Evolutionary conservation across 495 filamentous ascomycete genomes (phyloP).

Genomic region (Xylaria scruposa): DNA sequence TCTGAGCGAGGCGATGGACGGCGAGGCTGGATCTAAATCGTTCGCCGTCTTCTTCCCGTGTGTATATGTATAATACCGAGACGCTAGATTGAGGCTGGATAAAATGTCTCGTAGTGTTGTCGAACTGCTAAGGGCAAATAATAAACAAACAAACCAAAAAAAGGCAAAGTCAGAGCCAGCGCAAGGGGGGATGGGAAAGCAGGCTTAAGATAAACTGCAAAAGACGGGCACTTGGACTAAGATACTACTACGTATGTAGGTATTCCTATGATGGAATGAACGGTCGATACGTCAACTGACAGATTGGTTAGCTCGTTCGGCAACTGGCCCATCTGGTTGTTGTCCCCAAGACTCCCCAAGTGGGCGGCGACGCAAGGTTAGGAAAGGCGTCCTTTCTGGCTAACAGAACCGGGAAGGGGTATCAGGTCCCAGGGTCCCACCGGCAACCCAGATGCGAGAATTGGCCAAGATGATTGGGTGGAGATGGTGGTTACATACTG

Average conservation of each 20-base stretch:
- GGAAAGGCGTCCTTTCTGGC: slow-evolving; percentile 21
- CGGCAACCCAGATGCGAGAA: slow-evolving; percentile 20
- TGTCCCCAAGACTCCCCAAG: slow-evolving; percentile 22
- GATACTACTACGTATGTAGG: background rate
- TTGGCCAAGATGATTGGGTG: slow-evolving; percentile 19
- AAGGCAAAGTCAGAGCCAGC: background rate
- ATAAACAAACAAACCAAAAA: background rate
- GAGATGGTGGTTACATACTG: slow-evolving; percentile 11
- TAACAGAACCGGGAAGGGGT: slow-evolving; percentile 18
- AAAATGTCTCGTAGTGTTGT: background rate
- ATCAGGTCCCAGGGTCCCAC: slow-evolving; percentile 22
- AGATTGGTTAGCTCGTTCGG: slow-evolving; percentile 23
- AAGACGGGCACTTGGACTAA: too few relatives aligned
- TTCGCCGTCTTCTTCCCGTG: slow-evolving; percentile 1
- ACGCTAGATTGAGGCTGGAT: background rate
- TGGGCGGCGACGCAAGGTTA: slow-evolving; percentile 23
- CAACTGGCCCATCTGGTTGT: slow-evolving; percentile 17
- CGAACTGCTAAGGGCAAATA: background rate
- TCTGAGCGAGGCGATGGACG: slow-evolving; percentile 11
- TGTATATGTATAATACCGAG: background rate
- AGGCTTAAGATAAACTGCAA: slow-evolving; percentile 29
- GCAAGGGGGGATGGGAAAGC: slow-evolving; percentile 1
- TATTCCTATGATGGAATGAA: slow-evolving; percentile 27
- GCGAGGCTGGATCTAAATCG: slow-evolving; percentile 19
- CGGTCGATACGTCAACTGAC: slow-evolving; percentile 30